These are phyloP conservation scores for Schizophyllum amplum DNA, from an alignment of 1,284 basidiomycete species.

Conservation along the genomic window DNA sequence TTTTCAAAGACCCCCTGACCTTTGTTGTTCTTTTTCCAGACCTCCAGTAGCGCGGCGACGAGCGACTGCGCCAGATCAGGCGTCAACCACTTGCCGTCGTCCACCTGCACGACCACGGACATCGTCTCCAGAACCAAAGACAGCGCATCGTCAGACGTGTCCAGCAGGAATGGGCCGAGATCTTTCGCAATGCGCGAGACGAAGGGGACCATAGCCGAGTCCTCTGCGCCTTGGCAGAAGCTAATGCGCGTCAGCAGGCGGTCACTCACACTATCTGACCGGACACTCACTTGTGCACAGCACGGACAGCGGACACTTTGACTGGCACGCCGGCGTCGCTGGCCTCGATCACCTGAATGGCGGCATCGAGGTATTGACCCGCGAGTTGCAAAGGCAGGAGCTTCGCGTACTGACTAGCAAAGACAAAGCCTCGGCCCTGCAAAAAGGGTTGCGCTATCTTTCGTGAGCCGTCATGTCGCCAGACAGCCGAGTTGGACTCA, in stretches of 20 bases:
- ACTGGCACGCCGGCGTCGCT: constrained; percentile 68
- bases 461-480: not conserved
- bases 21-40: constrained; percentile 81
- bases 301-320: constrained; percentile 91
- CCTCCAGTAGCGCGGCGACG: constrained; percentile 58
- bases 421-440: constrained; percentile 91
- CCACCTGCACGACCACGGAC: constrained; percentile 69
- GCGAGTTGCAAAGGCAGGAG: constrained; percentile 66
- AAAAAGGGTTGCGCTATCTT: constrained; percentile 75
- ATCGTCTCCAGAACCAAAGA: constrained; percentile 87
- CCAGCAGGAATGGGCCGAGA: constrained; percentile 76
- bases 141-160: constrained; percentile 82
- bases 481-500: constrained; percentile 17
- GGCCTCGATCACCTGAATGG: constrained; percentile 79
- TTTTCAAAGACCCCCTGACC: constrained; percentile 32
- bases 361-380: constrained; percentile 80
- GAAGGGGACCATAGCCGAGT: constrained; percentile 52
- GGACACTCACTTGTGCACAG: constrained; percentile 71
- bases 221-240: constrained; percentile 59
- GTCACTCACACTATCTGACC: not conserved
- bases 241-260: constrained; percentile 27
- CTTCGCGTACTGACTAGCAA: constrained; percentile 84
- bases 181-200: constrained; percentile 74
- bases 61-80: constrained; percentile 57
- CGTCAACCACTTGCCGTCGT: constrained; percentile 64